These are phyloP conservation scores for Dactylis glomerata DNA, from an alignment of 176 grass and related monocot genomes.

Conservation along the genomic window DNA sequence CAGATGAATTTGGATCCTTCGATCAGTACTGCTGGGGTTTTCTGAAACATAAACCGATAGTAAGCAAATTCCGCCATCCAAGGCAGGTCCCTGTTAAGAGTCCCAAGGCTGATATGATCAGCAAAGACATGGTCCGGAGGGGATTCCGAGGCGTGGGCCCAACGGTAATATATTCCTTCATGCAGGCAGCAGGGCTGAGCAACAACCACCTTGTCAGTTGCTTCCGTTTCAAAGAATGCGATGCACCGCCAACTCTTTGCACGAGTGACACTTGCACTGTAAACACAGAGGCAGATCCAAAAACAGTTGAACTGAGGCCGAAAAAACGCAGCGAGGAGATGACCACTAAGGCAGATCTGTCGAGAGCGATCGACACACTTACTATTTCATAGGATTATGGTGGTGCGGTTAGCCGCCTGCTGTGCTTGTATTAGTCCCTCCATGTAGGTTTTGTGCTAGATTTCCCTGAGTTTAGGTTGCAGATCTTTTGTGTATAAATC, in stretches of 20 bases:
- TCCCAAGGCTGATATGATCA: conserved; percentile 86
- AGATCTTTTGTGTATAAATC: conserved; percentile 42
- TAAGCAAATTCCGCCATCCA: conserved; percentile 64
- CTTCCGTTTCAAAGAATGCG: conserved; percentile 74
- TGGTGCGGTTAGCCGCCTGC: background rate
- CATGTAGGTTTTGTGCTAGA: conserved; percentile 30
- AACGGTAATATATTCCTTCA: conserved; percentile 85
- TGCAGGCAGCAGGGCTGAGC: conserved; percentile 86
- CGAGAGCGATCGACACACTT: conserved; percentile 29
- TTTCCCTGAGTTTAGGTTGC: conserved; percentile 18
- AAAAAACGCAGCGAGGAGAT: conserved; percentile 23
- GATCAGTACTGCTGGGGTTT: conserved; percentile 84
- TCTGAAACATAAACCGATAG: conserved; percentile 70
- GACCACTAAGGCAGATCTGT: background rate
- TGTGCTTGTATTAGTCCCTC: conserved; percentile 17
- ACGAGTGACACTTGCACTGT: background rate
- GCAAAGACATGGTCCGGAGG: conserved; percentile 84
- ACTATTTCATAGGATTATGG: conserved; percentile 46
- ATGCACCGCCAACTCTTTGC: conserved; percentile 11
- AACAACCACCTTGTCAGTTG: conserved; percentile 87
- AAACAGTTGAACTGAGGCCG: conserved; percentile 2
- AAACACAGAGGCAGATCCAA: conserved; percentile 13
- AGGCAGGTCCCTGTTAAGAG: conserved; percentile 82
- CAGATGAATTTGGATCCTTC: conserved; percentile 84
- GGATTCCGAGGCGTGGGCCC: conserved; percentile 80